A percentile compares a stretch with the other conserved stretches of the same genome.
Evolutionary conservation across 1,284 basidiomycete species (phyloP).

Genomic region (Neonothopanus nambi): DNA sequence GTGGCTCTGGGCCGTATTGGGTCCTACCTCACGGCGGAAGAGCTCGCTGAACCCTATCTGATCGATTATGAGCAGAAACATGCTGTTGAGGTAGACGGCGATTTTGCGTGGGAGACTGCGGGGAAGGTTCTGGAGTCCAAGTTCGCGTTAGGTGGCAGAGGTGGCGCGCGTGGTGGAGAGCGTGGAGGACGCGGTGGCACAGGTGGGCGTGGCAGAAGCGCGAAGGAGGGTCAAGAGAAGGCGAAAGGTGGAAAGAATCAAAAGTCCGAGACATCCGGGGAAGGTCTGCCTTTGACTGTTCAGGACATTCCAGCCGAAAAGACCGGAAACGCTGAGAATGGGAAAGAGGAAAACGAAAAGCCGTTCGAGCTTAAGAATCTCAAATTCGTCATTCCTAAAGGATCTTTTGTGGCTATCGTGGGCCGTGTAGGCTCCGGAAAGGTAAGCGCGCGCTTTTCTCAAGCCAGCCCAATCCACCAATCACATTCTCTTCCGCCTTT

Average conservation of each 20-base stretch:
- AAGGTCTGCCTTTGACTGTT: conserved; percentile 26
- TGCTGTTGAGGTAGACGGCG: conserved; percentile 62
- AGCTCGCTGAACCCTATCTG: conserved; percentile 52
- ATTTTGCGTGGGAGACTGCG: conserved; percentile 69
- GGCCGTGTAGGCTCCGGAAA: conserved; percentile 76
- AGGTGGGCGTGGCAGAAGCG: conserved; percentile 11
- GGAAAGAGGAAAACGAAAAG: conserved; percentile 40
- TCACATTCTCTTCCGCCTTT: background rate
- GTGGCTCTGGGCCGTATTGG: conserved; percentile 63
- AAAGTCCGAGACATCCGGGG: conserved; percentile 16
- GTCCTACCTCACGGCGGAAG: conserved; percentile 65
- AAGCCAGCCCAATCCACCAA: too few species aligned
- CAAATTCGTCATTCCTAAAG: conserved; percentile 57
- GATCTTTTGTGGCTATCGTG: conserved; percentile 71
- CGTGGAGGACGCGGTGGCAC: conserved; percentile 8
- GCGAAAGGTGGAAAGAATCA: too few species aligned
- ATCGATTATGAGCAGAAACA: conserved; percentile 43
- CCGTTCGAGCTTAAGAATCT: conserved; percentile 66
- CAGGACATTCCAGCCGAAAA: conserved; percentile 20
- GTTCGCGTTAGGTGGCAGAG: background rate
- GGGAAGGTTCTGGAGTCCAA: conserved; percentile 29
- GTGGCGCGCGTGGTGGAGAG: too few species aligned
- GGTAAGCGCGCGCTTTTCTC: conserved; percentile 32
- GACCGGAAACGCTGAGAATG: conserved; percentile 16
- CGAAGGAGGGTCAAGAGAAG: conserved; percentile 8